A percentile compares a stretch with the other conserved stretches of the same genome.
These are phyloP conservation scores for Eimeria nieschulzi DNA, from an alignment of 169 alveolate species.

Conservation along the genomic window DNA sequence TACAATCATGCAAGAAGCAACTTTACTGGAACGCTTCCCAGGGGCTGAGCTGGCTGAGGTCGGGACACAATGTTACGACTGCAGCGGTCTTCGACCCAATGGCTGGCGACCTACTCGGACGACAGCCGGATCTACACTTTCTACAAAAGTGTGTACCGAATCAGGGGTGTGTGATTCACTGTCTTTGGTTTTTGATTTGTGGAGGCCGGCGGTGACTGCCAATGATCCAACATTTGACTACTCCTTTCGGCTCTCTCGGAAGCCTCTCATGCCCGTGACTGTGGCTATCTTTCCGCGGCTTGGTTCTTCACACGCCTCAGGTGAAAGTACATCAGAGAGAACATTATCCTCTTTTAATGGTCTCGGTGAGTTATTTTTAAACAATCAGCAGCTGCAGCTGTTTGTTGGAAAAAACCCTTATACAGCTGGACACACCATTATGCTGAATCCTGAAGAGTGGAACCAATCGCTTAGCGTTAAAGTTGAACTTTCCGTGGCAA, in stretches of 20 bases:
- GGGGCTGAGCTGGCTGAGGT: too few species aligned
- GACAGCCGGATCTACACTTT: too few species aligned
- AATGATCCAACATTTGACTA: neutral
- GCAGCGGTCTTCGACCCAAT: too few species aligned
- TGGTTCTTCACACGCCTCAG: neutral
- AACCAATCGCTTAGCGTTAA: neutral
- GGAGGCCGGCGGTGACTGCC: constrained; percentile 15
- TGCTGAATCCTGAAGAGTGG: constrained; percentile 32
- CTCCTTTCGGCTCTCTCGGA: constrained; percentile 16
- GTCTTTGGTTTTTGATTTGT: neutral
- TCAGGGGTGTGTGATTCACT: neutral
- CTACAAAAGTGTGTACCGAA: too few species aligned
- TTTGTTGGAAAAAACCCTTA: neutral
- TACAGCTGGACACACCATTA: neutral
- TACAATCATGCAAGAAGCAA: neutral
- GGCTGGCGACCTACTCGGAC: too few species aligned
- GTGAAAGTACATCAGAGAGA: neutral
- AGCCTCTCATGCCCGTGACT: neutral
- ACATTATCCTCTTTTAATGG: neutral
- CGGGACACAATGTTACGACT: too few species aligned
- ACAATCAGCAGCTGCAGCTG: neutral
- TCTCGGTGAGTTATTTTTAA: neutral
- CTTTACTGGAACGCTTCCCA: neutral
- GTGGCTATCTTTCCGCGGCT: neutral
- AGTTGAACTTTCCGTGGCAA: constrained; percentile 5